Evolutionary conservation across 345 rosid species (phyloP).

Genomic region (Brassica rapa): DNA sequence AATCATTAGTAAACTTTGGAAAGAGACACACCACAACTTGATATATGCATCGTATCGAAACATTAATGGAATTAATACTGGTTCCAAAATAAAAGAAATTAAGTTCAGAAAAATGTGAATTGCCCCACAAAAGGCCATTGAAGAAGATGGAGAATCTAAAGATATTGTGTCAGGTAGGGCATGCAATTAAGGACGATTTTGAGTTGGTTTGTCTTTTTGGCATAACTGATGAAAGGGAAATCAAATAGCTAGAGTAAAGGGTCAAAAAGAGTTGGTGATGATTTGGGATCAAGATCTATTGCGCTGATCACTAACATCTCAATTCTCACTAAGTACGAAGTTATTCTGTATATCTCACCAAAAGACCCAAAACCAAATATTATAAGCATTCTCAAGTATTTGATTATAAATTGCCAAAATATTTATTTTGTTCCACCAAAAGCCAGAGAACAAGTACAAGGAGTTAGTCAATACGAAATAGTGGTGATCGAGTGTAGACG

Average conservation of each 20-base stretch:
- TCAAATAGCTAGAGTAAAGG: neutral
- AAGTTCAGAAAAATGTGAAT: constrained; percentile 9
- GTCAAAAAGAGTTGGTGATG: constrained; percentile 13
- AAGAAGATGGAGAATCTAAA: constrained; percentile 22
- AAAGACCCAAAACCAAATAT: neutral
- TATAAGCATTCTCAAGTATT: neutral
- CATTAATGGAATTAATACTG: neutral
- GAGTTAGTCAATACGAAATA: constrained; percentile 5
- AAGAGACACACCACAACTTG: constrained; percentile 1
- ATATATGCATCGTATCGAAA: neutral
- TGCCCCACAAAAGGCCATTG: constrained; percentile 22
- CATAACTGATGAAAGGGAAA: constrained; percentile 24
- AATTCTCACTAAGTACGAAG: neutral
- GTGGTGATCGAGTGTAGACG: neutral
- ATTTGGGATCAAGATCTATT: constrained; percentile 8
- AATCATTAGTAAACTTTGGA: neutral
- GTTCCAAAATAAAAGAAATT: constrained; percentile 13
- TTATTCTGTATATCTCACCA: neutral
- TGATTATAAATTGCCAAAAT: neutral
- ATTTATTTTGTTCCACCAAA: neutral
- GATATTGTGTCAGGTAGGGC: constrained; percentile 30
- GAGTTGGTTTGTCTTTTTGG: constrained; percentile 28
- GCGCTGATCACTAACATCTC: neutral
- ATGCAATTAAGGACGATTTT: constrained; percentile 1
- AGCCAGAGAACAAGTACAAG: neutral